phyloP scores from a whole-genome alignment of 257 asterid genomes.

The Solanum ossicruentum region DNA sequence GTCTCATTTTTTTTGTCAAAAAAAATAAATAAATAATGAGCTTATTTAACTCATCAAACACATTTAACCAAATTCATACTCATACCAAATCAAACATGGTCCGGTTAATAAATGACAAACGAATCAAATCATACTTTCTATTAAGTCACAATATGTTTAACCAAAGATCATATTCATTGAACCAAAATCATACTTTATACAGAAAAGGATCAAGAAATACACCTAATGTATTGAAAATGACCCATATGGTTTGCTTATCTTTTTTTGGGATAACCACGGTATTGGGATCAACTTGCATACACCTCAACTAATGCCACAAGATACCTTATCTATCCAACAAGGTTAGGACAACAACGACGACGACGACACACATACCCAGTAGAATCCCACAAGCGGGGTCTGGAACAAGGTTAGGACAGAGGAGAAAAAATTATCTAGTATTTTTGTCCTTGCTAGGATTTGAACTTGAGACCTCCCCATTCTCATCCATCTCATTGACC shows the following conservation, averaged over 20 bases:
- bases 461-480: too few relatives aligned
- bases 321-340: neutral
- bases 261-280: neutral
- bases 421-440: neutral
- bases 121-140: neutral
- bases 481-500: neutral
- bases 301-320: neutral
- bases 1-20: neutral
- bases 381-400: too few relatives aligned
- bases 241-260: neutral
- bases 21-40: neutral
- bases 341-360: neutral
- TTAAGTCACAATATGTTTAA: neutral
- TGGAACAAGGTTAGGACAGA: neutral
- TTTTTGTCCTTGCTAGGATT: neutral
- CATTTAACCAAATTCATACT: neutral
- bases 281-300: neutral
- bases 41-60: neutral
- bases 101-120: neutral
- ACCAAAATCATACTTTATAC: neutral
- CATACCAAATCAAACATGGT: neutral
- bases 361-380: too few relatives aligned
- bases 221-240: neutral
- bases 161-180: neutral
- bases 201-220: too few relatives aligned